Evolutionary conservation across 2,329 filamentous ascomycete genomes (phyloP).

Genomic region (Xylariomycetidae sp.): DNA sequence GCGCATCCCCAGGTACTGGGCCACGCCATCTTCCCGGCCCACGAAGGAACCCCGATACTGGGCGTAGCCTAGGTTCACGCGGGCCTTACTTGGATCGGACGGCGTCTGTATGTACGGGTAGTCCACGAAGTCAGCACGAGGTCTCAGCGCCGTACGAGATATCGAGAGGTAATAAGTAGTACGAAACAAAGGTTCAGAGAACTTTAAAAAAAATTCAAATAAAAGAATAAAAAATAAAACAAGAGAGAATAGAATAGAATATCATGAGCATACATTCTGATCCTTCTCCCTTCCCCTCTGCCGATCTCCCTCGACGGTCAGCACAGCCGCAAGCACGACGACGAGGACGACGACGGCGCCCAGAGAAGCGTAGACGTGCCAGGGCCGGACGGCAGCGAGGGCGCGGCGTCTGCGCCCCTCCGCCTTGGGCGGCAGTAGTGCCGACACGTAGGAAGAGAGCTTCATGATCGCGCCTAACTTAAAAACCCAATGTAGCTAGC

Average conservation of each 20-base stretch:
- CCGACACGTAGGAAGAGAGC: no score
- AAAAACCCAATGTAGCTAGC: no score
- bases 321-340: slow-evolving; percentile 10
- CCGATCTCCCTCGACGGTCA: slow-evolving; percentile 11
- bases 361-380: slow-evolving; percentile 10
- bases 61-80: slow-evolving; percentile 40
- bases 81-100: slow-evolving; percentile 11
- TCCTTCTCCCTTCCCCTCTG: slow-evolving; percentile 7
- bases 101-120: slow-evolving; percentile 10
- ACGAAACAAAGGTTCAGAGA: no score
- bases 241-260: background rate
- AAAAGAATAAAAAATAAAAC: background rate
- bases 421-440: no score
- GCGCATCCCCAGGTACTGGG: slow-evolving; percentile 43
- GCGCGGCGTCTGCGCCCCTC: no score
- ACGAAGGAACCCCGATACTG: slow-evolving; percentile 36
- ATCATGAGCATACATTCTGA: slow-evolving; percentile 5
- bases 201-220: background rate
- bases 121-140: no score
- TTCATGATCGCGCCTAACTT: no score
- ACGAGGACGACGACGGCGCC: slow-evolving; percentile 5
- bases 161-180: no score
- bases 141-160: no score
- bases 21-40: slow-evolving; percentile 29
- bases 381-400: slow-evolving; percentile 8